phyloP scores from a whole-genome alignment of 768 basidiomycete species.

The Naganishia kalamii region DNA sequence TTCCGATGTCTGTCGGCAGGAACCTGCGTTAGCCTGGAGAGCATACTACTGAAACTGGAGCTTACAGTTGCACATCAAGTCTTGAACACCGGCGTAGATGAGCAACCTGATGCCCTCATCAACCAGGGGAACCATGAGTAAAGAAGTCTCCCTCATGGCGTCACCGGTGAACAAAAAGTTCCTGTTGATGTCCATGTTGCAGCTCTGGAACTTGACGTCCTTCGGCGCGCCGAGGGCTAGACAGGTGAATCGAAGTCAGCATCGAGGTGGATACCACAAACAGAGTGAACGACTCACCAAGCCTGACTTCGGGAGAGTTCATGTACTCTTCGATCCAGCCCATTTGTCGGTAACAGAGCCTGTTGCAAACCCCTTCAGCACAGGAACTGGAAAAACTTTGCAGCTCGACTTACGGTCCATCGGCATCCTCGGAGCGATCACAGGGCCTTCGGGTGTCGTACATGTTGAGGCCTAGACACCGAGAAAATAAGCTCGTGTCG shows the following conservation, averaged over 20 bases:
- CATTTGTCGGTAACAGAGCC: conserved; percentile 56
- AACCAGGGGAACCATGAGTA: conserved; percentile 70
- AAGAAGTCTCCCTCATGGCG: conserved; percentile 72
- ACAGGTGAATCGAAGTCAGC: conserved; percentile 4
- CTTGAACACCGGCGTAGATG: conserved; percentile 68
- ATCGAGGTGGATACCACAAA: conserved; percentile 50
- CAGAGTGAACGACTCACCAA: conserved; percentile 39
- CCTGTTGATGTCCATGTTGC: conserved; percentile 63
- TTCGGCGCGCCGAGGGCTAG: conserved; percentile 56
- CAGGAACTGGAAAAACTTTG: not conserved
- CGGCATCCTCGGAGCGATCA: conserved; percentile 61
- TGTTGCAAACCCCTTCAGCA: not conserved
- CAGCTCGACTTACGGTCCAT: conserved; percentile 35
- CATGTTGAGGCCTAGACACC: conserved; percentile 60
- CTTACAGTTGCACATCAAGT: conserved; percentile 83
- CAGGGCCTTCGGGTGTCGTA: conserved; percentile 66
- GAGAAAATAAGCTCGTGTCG: no score
- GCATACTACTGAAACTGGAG: conserved; percentile 31
- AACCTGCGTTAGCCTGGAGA: not conserved
- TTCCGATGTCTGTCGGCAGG: conserved; percentile 30
- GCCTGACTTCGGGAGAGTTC: conserved; percentile 70
- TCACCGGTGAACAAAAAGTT: conserved; percentile 78
- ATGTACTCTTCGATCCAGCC: conserved; percentile 81
- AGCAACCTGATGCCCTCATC: conserved; percentile 74
- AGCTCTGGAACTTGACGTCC: conserved; percentile 43